Evolutionary conservation across 805 yeast genomes (phyloP), one percentile per base, ranked within the genome.

Genomic region (Saccharomycopsis javanensis): DNA sequence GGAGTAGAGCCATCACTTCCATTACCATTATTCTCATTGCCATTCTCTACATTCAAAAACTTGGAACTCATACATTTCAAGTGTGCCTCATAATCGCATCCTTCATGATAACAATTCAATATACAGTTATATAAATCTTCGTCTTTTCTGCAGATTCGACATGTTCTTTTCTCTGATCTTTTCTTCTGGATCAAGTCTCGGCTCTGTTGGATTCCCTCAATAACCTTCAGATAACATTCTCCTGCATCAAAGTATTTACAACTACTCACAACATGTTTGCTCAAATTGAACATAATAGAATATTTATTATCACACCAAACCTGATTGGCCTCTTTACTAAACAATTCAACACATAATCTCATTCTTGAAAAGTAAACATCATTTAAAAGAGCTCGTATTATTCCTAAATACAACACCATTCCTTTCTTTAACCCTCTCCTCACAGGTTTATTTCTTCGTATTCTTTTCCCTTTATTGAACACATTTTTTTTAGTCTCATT

Each of bases 281-380:
- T 28, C 20, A 48, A 25, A 20, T 7, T 35, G 13, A 53, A 25
- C 13, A 7, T 72, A 61, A 56, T 45, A 5, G 64, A 62, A 57
- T 65, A 71, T 60, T 65, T 70, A 57, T 76, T 73, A 11, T 52
- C 34, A 8, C 64, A 35, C 80, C 80, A 78, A 4, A 59, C 58
- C 6, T 68, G 61, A 55, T 66, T 63, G 1, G 63, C 62, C 4
- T 63, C 61, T 53, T 70, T 20, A 7, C 64, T 68, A 55, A 83
- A 82, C 28, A 83, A 67, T 2, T 73, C 72, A 0, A 83, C 73
- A 30, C 68, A 68, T 50, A 85, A 66, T 30, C 73, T 72, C 74
- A 81, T 69, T 6, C 71, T 64, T 1, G 63, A 61, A 64, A 83
- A 85, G 45, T 75, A 78, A 1, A 63, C 63, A 10, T 79, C 66